Conservation (phyloP, 306 rosid species). For the Calophaca sinica region DNA sequence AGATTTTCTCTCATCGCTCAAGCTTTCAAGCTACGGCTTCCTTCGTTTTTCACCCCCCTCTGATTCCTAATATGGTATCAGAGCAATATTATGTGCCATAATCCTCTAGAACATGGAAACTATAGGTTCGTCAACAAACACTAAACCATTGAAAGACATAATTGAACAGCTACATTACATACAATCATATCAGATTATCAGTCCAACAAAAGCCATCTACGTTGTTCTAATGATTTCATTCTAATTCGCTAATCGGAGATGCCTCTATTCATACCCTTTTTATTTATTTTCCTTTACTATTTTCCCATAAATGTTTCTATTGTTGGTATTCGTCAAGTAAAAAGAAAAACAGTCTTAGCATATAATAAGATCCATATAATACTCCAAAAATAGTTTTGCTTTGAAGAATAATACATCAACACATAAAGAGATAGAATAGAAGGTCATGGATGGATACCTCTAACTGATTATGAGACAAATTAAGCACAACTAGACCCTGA, state of each 20-base stretch:
- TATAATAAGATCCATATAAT: neutral
- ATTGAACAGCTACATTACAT: constrained; percentile 5
- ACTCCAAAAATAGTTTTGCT: neutral
- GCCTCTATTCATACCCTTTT: neutral
- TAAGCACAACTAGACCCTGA: constrained; percentile 44
- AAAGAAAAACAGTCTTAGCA: neutral
- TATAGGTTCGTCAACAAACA: neutral
- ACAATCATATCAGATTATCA: neutral
- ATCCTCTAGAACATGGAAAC: neutral
- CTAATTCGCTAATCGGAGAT: neutral
- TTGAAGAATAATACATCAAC: too few relatives aligned
- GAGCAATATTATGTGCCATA: neutral
- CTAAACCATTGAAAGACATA: neutral
- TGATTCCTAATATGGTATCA: too few relatives aligned
- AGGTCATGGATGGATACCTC: constrained; percentile 36
- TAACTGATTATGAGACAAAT: constrained; percentile 58
- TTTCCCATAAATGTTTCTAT: neutral
- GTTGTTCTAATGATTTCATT: neutral
- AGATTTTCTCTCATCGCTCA: too few relatives aligned
- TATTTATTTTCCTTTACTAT: neutral
- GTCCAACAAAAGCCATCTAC: neutral
- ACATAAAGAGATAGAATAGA: neutral
- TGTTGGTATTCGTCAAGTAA: neutral
- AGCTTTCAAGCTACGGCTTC: too few relatives aligned
- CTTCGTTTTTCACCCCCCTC: too few relatives aligned